Percentiles rank a stretch among this genome's conserved stretches.
Evolutionary conservation across 139 green algal species (phyloP).

Genomic region (Penium margaritaceum): DNA sequence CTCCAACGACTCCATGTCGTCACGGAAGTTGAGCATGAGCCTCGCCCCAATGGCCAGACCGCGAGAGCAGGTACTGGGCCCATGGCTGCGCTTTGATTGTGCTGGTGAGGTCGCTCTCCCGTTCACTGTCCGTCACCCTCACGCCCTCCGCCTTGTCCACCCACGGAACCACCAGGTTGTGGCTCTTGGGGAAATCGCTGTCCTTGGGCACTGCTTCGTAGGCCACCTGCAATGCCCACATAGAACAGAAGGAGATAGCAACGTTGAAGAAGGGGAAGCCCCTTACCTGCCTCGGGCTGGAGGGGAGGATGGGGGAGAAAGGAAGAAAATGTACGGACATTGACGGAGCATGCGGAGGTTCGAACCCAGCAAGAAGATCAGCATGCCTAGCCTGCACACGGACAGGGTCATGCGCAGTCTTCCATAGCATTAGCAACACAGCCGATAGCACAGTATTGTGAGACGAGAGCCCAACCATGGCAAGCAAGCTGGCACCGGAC

Average conservation of each 20-base stretch:
- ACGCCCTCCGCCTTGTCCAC: slow-evolving; percentile 11
- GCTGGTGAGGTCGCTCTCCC: too few species aligned
- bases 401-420: background rate
- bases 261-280: background rate
- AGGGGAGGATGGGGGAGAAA: too few species aligned
- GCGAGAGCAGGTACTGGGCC: too few species aligned
- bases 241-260: background rate
- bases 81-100: too few species aligned
- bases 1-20: too few species aligned
- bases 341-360: background rate
- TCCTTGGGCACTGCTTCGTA: slow-evolving; percentile 21
- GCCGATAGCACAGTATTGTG: too few species aligned
- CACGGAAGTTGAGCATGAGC: too few species aligned
- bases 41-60: too few species aligned
- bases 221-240: slow-evolving; percentile 8
- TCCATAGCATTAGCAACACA: too few species aligned
- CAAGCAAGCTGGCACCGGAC: background rate
- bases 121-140: too few species aligned
- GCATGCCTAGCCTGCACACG: background rate
- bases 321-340: background rate
- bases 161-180: slow-evolving; percentile 21
- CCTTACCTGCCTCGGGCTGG: too few species aligned
- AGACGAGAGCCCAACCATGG: too few species aligned
- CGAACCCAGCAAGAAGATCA: background rate
- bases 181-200: slow-evolving; percentile 6